These are phyloP conservation scores for Remersonia thermophila DNA, from an alignment of 2,329 filamentous ascomycete species.

Conservation along the genomic window DNA sequence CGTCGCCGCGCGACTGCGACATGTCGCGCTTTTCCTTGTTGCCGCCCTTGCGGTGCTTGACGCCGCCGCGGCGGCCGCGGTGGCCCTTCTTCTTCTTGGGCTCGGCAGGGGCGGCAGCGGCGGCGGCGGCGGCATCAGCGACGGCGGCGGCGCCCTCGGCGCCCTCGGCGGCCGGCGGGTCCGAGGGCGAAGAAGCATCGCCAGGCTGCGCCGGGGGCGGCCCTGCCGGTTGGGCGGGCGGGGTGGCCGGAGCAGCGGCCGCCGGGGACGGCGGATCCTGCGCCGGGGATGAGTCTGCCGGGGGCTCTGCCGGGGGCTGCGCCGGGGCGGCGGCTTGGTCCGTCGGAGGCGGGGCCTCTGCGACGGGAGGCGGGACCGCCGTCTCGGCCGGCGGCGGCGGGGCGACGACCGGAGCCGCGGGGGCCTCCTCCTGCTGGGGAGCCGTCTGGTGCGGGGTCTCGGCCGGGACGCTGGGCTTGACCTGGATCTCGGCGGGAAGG, in stretches of 20 bases:
- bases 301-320: too few relatives aligned
- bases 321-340: not conserved
- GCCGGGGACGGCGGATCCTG: not conserved
- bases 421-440: too few relatives aligned
- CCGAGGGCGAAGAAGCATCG: not conserved
- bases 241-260: not conserved
- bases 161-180: not conserved
- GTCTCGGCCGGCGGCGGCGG: not conserved
- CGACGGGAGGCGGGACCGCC: too few relatives aligned
- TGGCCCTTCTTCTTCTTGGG: constrained; percentile 57
- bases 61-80: constrained; percentile 59
- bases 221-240: not conserved
- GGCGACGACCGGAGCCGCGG: not conserved
- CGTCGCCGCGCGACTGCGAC: constrained; percentile 38
- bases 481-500: constrained; percentile 2
- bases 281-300: not conserved
- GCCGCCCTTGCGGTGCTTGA: constrained; percentile 46
- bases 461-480: constrained; percentile 5
- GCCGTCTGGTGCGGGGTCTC: not conserved
- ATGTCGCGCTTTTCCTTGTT: constrained; percentile 37
- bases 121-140: constrained; percentile 16
- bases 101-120: constrained; percentile 24
- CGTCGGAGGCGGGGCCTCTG: not conserved
- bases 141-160: too few relatives aligned
- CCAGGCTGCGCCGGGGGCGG: not conserved